phyloP scores from a whole-genome alignment of 495 filamentous ascomycete genomes.

The Penicillium tannophilum region DNA sequence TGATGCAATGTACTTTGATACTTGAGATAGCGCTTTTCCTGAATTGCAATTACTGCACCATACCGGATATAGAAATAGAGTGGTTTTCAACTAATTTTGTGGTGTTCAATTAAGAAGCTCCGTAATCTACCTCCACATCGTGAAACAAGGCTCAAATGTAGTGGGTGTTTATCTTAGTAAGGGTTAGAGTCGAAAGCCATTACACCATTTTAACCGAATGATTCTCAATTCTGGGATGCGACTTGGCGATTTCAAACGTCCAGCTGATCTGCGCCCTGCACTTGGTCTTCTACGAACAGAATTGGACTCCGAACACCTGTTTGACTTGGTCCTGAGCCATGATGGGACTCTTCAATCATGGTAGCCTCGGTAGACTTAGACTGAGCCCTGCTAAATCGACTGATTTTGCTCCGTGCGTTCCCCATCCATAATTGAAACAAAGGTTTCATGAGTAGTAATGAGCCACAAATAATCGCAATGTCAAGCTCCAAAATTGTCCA shows the following conservation, averaged over 20 bases:
- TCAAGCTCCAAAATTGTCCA: slow-evolving; percentile 57
- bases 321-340: background rate
- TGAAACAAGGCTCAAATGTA: too few relatives aligned
- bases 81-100: too few relatives aligned
- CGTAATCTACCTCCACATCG: too few relatives aligned
- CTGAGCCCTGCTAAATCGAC: background rate
- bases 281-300: background rate
- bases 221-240: background rate
- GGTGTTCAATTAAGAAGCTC: too few relatives aligned
- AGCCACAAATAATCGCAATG: slow-evolving; percentile 53
- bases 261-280: background rate
- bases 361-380: background rate
- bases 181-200: too few relatives aligned
- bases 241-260: background rate
- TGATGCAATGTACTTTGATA: too few relatives aligned
- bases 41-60: too few relatives aligned
- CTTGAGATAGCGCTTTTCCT: too few relatives aligned
- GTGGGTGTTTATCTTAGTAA: too few relatives aligned
- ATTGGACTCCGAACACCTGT: background rate
- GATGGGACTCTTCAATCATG: background rate
- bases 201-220: background rate
- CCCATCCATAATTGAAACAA: slow-evolving; percentile 20
- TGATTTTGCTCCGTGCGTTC: slow-evolving; percentile 1
- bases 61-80: too few relatives aligned
- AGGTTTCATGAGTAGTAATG: slow-evolving; percentile 40